These are phyloP conservation scores for Aspergillus versicolor DNA, from an alignment of 2,329 filamentous ascomycete species.

Conservation along the genomic window DNA sequence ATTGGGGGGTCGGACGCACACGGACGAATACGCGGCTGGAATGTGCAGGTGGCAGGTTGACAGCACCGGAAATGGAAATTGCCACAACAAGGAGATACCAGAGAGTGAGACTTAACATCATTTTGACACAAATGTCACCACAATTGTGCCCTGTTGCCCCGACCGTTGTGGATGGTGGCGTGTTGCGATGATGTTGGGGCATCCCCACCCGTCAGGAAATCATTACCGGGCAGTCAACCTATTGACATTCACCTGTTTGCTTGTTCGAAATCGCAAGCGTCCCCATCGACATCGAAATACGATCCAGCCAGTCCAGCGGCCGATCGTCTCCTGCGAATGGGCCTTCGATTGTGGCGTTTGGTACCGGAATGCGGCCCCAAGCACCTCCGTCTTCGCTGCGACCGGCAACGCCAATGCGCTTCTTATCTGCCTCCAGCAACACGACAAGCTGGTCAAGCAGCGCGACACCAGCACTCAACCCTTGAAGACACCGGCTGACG, in stretches of 20 bases:
- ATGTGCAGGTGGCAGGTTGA: not conserved
- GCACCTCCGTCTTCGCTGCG: not conserved
- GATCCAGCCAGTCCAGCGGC: slow-evolving; percentile 14
- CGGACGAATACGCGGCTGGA: not conserved
- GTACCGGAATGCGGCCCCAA: not conserved
- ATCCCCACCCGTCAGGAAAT: too few relatives aligned
- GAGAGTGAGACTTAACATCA: too few relatives aligned
- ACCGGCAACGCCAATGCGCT: not conserved
- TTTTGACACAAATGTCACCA: too few relatives aligned
- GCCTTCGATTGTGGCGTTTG: not conserved
- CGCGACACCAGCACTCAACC: slow-evolving; percentile 16
- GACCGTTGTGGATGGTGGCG: too few relatives aligned
- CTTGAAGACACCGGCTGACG: slow-evolving; percentile 9
- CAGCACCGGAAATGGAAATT: too few relatives aligned
- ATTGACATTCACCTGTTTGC: not conserved
- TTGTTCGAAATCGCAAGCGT: slow-evolving; percentile 13
- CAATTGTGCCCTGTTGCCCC: too few relatives aligned
- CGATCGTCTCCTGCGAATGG: not conserved
- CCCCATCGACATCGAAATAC: slow-evolving; percentile 15
- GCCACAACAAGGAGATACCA: too few relatives aligned
- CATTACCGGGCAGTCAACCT: too few relatives aligned
- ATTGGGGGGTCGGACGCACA: not conserved
- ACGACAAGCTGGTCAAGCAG: slow-evolving; percentile 19
- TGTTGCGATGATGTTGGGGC: too few relatives aligned
- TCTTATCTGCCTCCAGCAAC: slow-evolving; percentile 12